Percentiles rank a stretch among this genome's conserved stretches.
Conservation (phyloP, 108 stramenopile species). For the Pseudonitzschia multiseries region DNA sequence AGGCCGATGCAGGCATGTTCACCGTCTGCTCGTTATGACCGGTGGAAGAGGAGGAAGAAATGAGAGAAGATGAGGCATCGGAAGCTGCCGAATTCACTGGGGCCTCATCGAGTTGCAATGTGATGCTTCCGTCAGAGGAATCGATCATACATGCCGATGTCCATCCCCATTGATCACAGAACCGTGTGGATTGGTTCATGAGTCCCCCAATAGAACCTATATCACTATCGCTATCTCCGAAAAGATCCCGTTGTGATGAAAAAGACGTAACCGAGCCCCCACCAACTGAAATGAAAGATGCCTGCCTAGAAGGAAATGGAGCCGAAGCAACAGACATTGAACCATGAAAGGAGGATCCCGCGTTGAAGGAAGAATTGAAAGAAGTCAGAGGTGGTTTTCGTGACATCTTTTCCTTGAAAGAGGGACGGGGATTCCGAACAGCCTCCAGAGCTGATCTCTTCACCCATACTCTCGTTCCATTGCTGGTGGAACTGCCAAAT, state of each 20-base stretch:
- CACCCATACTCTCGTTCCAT: conserved; percentile 46
- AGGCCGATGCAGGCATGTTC: conserved; percentile 28
- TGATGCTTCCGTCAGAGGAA: conserved; percentile 23
- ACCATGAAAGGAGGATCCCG: not conserved
- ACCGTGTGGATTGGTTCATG: conserved; percentile 15
- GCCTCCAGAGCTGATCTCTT: conserved; percentile 36
- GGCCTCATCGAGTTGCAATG: conserved; percentile 30
- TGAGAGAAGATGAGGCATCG: conserved; percentile 12
- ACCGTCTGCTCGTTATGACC: conserved; percentile 10
- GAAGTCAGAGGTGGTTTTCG: conserved; percentile 15
- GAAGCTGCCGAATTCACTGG: not conserved
- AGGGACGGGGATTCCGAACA: conserved; percentile 28
- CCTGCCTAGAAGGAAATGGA: not conserved
- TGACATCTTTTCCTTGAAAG: conserved; percentile 38
- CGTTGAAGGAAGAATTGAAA: conserved; percentile 26
- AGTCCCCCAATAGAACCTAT: conserved; percentile 26
- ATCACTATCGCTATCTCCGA: conserved; percentile 33
- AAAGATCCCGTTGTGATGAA: conserved; percentile 25
- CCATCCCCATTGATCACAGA: conserved; percentile 39
- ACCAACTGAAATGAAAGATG: not conserved
- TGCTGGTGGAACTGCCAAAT: not conserved
- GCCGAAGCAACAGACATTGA: conserved; percentile 6
- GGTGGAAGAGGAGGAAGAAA: not conserved
- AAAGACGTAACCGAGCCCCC: conserved; percentile 28
- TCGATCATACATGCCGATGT: conserved; percentile 35